Percentiles rank a stretch among this genome's conserved stretches.
These are phyloP conservation scores for Rhytidhysteron rufulum DNA, from an alignment of 2,329 filamentous ascomycete species.

Conservation along the genomic window DNA sequence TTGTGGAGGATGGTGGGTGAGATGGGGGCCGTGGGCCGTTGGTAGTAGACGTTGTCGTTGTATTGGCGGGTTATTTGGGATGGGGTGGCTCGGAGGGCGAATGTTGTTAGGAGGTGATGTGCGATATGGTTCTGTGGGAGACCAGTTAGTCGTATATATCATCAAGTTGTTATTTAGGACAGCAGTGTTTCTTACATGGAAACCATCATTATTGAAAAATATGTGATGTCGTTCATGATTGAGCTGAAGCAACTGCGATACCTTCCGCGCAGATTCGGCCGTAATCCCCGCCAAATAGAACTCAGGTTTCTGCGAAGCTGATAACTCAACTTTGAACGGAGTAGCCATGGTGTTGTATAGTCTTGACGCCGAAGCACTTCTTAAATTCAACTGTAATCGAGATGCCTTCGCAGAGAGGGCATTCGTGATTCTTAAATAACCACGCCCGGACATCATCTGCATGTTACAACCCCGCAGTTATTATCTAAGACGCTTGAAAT, in stretches of 20 bases:
- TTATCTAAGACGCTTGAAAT: too few species aligned
- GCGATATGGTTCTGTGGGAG: slow-evolving; percentile 63
- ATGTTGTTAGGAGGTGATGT: slow-evolving; percentile 74
- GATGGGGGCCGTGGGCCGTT: slow-evolving; percentile 51
- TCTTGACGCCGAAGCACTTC: too few species aligned
- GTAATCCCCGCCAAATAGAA: slow-evolving; percentile 46
- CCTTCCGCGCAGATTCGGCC: slow-evolving; percentile 58
- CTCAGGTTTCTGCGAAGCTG: slow-evolving; percentile 40
- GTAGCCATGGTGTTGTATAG: slow-evolving; percentile 35
- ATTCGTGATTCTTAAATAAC: too few species aligned
- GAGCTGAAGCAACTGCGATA: slow-evolving; percentile 67
- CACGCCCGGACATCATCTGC: too few species aligned
- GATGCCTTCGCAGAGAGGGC: too few species aligned
- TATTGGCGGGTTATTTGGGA: slow-evolving; percentile 61
- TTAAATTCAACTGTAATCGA: too few species aligned
- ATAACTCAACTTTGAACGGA: slow-evolving; percentile 38
- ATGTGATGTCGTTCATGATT: slow-evolving; percentile 74
- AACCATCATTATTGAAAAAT: slow-evolving; percentile 72
- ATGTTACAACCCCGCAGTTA: too few species aligned
- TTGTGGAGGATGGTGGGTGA: slow-evolving; percentile 52
- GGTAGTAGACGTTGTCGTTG: slow-evolving; percentile 62
- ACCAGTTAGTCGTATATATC: too few species aligned
- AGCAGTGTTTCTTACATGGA: slow-evolving; percentile 63
- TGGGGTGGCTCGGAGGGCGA: slow-evolving; percentile 66
- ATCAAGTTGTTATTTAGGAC: too few species aligned